Evolutionary conservation across 2,329 filamentous ascomycete species (phyloP).

Genomic region (Curvularia sp.): DNA sequence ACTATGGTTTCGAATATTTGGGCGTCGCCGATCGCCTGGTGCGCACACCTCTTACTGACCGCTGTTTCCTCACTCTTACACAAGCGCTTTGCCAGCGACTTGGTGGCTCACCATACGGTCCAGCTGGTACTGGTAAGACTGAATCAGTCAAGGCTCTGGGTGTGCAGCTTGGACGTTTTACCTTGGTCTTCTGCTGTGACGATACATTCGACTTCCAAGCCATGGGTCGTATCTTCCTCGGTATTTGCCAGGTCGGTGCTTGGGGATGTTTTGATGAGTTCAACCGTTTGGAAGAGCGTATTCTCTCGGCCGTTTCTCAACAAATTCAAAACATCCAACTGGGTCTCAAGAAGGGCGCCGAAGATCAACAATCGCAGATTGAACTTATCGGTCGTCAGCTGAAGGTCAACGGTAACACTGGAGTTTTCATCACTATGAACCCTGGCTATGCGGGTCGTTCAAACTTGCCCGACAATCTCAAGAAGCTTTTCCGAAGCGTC

Average conservation of each 20-base stretch:
- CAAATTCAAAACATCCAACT: constrained; percentile 99
- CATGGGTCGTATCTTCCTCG: constrained; percentile 98
- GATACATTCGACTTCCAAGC: constrained; percentile 99
- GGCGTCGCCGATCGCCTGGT: constrained; percentile 96
- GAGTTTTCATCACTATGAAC: constrained; percentile 99
- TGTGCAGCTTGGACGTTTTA: constrained; percentile 95
- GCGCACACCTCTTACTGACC: constrained; percentile 93
- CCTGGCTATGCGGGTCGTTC: constrained; percentile 98
- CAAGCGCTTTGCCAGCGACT: constrained; percentile 94
- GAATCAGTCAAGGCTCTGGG: constrained; percentile 98
- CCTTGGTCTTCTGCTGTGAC: constrained; percentile 98
- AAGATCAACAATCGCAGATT: constrained; percentile 86
- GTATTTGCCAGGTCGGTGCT: constrained; percentile 97
- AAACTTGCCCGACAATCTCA: constrained; percentile 97
- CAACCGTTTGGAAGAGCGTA: constrained; percentile 97
- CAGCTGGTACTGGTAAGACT: constrained; percentile 97
- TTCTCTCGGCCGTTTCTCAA: constrained; percentile 96
- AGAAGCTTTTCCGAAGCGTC: constrained; percentile 98
- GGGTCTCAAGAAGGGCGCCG: constrained; percentile 82
- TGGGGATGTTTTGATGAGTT: constrained; percentile 99
- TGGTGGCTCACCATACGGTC: constrained; percentile 95
- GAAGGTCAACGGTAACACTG: constrained; percentile 88
- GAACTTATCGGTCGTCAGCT: constrained; percentile 93
- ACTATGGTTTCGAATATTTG: constrained; percentile 97
- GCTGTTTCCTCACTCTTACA: constrained; percentile 96